A percentile compares a stretch with the other conserved stretches of the same genome.
Evolutionary conservation across 2,329 filamentous ascomycete species (phyloP).

Genomic region (Aspergillus clavatus): DNA sequence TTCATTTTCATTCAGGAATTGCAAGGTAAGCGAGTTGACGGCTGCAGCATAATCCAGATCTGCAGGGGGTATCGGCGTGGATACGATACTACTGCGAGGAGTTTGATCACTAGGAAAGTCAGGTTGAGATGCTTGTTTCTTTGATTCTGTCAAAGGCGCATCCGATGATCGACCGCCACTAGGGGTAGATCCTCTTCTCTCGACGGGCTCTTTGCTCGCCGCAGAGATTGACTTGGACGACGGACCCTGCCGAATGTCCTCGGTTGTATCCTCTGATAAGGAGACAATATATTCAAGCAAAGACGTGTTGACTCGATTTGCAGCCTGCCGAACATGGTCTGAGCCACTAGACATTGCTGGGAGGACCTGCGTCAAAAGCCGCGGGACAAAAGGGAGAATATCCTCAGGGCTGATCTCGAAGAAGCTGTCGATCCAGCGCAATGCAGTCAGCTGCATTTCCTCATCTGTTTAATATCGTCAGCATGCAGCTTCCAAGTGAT

Average conservation of each 20-base stretch:
- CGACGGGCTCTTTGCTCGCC: constrained; percentile 33
- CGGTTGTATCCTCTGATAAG: constrained; percentile 64
- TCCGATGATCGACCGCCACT: constrained; percentile 27
- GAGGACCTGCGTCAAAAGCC: constrained; percentile 83
- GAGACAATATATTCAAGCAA: constrained; percentile 94
- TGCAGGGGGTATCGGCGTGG: constrained; percentile 44
- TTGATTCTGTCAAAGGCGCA: constrained; percentile 23
- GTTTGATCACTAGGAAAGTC: constrained; percentile 35
- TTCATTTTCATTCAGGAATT: constrained; percentile 96
- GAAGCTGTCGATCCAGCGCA: constrained; percentile 94
- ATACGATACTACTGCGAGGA: constrained; percentile 44
- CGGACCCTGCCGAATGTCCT: constrained; percentile 35
- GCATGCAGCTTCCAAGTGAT: constrained; percentile 21
- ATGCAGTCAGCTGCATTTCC: constrained; percentile 81
- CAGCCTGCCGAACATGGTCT: constrained; percentile 82
- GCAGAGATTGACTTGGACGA: constrained; percentile 42
- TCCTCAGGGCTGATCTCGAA: constrained; percentile 97
- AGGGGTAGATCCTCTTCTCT: constrained; percentile 42
- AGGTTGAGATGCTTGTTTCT: constrained; percentile 26
- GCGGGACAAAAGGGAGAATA: constrained; percentile 89
- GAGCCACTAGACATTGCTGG: constrained; percentile 91
- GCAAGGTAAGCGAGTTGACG: constrained; percentile 83
- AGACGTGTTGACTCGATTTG: constrained; percentile 81
- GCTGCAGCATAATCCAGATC: constrained; percentile 96
- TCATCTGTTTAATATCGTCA: constrained; percentile 60